These are phyloP conservation scores for Euryodendron excelsum DNA, from an alignment of 148 eudicot species.

Conservation along the genomic window DNA sequence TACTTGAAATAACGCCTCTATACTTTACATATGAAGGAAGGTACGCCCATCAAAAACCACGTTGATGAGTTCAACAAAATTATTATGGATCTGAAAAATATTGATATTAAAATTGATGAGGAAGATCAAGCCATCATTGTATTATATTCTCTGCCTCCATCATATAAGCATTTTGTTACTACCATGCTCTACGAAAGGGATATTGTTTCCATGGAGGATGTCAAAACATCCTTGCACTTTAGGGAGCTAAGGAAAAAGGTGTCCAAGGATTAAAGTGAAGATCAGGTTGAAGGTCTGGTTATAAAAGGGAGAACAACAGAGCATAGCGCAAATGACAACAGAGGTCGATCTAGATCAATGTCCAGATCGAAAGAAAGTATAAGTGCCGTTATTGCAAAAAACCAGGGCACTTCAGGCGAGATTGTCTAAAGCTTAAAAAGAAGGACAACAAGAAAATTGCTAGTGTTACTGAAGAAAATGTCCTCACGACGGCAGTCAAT, in stretches of 20 bases:
- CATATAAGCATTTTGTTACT: background rate
- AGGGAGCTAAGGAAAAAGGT: background rate
- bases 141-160: background rate
- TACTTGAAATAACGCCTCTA: background rate
- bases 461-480: background rate
- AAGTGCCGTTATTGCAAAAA: background rate
- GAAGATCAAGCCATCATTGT: background rate
- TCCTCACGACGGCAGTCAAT: background rate
- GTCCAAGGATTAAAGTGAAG: background rate
- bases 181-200: background rate
- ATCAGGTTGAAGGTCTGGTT: background rate
- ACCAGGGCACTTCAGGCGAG: background rate
- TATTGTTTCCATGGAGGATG: background rate
- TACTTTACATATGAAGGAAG: background rate
- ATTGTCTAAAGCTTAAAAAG: background rate
- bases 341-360: background rate
- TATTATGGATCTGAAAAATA: background rate
- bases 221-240: background rate
- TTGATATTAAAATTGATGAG: background rate
- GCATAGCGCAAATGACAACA: background rate
- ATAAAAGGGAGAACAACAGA: background rate
- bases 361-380: background rate
- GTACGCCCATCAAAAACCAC: background rate
- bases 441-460: background rate
- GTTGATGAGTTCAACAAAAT: background rate